A percentile compares a stretch with the other conserved stretches of the same genome.
Evolutionary conservation across 192 early-diverging fungal genomes (phyloP).

Genomic region (Piromyces finnis): DNA sequence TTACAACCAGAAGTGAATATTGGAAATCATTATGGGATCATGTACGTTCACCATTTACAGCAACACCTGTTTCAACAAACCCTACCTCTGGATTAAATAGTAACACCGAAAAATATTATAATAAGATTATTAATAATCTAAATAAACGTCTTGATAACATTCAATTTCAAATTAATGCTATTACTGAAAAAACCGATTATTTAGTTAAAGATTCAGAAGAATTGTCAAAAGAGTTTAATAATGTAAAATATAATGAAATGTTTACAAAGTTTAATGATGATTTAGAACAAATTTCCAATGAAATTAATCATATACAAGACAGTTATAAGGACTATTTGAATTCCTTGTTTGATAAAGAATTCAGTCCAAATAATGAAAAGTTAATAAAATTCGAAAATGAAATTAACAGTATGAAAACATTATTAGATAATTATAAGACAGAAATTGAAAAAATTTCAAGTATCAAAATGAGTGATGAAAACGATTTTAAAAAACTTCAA

Average conservation of each 20-base stretch:
- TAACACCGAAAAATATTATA: neutral
- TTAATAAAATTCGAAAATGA: neutral
- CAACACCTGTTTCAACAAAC: neutral
- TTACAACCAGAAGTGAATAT: neutral
- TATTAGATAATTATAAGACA: neutral
- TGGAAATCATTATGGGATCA: neutral
- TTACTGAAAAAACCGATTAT: neutral
- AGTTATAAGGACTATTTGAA: neutral
- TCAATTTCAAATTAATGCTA: neutral
- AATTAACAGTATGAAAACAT: neutral
- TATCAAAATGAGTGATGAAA: neutral
- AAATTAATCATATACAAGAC: neutral
- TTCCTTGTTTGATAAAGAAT: neutral
- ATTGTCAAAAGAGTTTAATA: neutral
- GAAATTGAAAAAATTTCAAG: neutral
- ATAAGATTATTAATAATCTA: neutral
- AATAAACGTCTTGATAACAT: neutral
- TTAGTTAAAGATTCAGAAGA: neutral
- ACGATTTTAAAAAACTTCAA: neutral
- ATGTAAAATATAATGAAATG: neutral
- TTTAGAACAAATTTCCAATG: neutral
- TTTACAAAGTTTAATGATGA: neutral
- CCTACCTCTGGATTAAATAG: neutral
- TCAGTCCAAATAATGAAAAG: neutral
- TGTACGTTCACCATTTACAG: neutral